Conservation (phyloP, 1,284 basidiomycete species). For the Pseudozyma tsukubaensis region DNA sequence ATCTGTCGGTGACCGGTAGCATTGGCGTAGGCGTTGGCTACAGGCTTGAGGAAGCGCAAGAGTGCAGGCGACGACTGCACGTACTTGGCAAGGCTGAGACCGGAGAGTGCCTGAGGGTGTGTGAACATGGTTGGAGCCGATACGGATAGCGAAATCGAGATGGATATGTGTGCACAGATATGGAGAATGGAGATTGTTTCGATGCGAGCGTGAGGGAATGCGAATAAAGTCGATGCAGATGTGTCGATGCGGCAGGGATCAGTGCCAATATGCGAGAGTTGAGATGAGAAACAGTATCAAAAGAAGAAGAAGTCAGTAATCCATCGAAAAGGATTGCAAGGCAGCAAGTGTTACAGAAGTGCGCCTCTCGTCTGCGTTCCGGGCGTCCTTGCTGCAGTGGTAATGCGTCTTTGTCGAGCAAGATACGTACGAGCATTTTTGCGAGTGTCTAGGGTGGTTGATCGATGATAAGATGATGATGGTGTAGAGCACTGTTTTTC, state of each 20-base stretch:
- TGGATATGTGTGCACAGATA: neutral
- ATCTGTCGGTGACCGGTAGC: constrained; percentile 86
- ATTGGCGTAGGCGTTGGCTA: constrained; percentile 86
- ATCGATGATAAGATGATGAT: constrained; percentile 21
- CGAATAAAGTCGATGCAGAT: no score
- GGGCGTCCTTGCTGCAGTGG: neutral
- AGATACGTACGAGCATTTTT: constrained; percentile 44
- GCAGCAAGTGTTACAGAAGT: no score
- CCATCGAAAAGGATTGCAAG: neutral
- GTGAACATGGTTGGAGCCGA: neutral
- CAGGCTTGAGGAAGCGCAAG: constrained; percentile 77
- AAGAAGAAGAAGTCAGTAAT: constrained; percentile 1
- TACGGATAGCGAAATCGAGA: neutral
- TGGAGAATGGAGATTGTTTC: neutral
- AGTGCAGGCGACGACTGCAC: constrained; percentile 79
- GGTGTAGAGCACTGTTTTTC: no score
- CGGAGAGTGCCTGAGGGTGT: constrained; percentile 34
- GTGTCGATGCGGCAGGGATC: neutral
- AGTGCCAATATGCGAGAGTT: neutral
- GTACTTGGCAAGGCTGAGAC: constrained; percentile 79
- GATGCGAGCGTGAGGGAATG: neutral
- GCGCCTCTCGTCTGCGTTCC: no score
- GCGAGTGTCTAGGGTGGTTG: constrained; percentile 2
- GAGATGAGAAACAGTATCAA: neutral
- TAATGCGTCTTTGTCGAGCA: neutral